These are phyloP conservation scores for Gloeopeniophorella convolvens DNA, from an alignment of 768 basidiomycete genomes.

Conservation along the genomic window DNA sequence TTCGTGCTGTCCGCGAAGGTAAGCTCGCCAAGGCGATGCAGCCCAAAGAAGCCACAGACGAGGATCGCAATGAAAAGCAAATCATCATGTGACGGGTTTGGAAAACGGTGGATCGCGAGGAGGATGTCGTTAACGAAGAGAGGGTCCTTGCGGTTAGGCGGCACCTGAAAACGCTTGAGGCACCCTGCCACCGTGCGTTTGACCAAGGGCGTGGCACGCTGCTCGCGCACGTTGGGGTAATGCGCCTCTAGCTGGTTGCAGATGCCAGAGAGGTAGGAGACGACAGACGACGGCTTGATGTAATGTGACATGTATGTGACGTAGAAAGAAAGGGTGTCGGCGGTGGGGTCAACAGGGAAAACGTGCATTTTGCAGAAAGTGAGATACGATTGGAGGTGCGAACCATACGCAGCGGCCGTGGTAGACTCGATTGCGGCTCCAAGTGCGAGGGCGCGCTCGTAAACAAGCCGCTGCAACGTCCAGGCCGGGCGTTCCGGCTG, in stretches of 20 bases:
- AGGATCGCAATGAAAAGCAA: constrained; percentile 22
- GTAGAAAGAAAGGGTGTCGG: constrained; percentile 33
- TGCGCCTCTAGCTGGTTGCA: constrained; percentile 28
- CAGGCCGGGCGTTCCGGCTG: constrained; percentile 32
- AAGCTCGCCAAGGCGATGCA: constrained; percentile 28
- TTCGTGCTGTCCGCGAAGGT: constrained; percentile 17
- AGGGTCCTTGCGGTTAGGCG: constrained; percentile 26
- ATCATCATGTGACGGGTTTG: constrained; percentile 21
- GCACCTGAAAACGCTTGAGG: constrained; percentile 18
- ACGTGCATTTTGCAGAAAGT: constrained; percentile 29
- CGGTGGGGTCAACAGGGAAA: constrained; percentile 32
- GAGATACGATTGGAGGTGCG: constrained; percentile 34
- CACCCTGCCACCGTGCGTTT: constrained; percentile 28
- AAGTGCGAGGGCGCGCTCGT: too few relatives aligned
- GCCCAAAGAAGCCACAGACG: constrained; percentile 22
- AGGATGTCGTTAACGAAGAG: constrained; percentile 20
- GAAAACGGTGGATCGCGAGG: background rate
- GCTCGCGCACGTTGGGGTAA: constrained; percentile 30
- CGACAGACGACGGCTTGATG: constrained; percentile 32
- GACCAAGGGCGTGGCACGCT: constrained; percentile 30
- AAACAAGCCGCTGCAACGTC: constrained; percentile 29
- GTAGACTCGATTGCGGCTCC: constrained; percentile 27
- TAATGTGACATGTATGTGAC: constrained; percentile 34
- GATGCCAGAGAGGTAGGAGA: constrained; percentile 35
- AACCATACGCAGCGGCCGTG: constrained; percentile 26